These are phyloP conservation scores for Metarhizium humberi DNA, from an alignment of 2,329 filamentous ascomycete genomes.

Conservation along the genomic window DNA sequence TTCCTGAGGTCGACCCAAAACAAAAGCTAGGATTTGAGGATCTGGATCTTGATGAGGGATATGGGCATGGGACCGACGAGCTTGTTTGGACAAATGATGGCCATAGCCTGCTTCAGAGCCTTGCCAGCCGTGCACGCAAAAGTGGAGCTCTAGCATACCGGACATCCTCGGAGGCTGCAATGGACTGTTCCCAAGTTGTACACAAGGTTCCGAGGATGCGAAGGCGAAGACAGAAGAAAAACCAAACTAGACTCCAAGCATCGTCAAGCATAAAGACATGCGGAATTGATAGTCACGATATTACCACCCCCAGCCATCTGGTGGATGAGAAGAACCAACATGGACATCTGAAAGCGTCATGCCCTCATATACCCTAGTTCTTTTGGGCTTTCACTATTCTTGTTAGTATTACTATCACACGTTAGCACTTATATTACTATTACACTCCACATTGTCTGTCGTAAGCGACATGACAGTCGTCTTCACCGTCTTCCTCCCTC, in stretches of 20 bases:
- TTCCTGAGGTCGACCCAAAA: neutral
- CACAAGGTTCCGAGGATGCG: conserved; percentile 8
- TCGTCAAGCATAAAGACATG: neutral
- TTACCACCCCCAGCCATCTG: neutral
- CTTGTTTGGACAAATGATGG: neutral
- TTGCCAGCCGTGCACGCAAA: conserved; percentile 1
- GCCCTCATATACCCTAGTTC: neutral
- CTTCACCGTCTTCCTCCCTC: neutral
- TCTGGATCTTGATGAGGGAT: conserved; percentile 7
- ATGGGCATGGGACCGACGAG: conserved; percentile 6
- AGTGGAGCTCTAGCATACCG: conserved; percentile 5
- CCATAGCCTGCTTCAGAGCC: neutral
- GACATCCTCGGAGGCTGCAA: conserved; percentile 8
- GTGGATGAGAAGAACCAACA: neutral
- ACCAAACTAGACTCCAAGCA: neutral
- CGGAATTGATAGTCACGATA: neutral
- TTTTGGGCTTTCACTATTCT: neutral
- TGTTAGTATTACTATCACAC: neutral
- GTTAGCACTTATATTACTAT: neutral
- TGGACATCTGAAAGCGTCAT: neutral
- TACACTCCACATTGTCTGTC: neutral
- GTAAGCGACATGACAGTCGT: neutral
- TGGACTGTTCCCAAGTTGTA: conserved; percentile 8
- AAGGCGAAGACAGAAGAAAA: conserved; percentile 7
- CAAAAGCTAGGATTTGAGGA: neutral